phyloP scores from a whole-genome alignment of 176 grass and related monocot species.

The Hsuehochloa calcarea region DNA sequence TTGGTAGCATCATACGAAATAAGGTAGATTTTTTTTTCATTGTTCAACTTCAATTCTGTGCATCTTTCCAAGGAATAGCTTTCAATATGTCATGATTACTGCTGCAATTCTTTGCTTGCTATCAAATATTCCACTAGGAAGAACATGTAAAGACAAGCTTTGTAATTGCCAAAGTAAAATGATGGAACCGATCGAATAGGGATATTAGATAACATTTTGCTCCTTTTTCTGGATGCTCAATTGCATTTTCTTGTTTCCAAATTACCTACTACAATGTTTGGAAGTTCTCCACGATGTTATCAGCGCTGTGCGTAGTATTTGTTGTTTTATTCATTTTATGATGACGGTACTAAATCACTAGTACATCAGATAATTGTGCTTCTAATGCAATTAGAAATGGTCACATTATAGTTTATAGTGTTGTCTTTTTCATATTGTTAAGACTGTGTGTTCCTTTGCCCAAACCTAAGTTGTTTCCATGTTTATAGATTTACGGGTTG shows the following conservation, averaged over 20 bases:
- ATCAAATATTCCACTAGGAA: background rate
- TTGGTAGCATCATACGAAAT: constrained; percentile 75
- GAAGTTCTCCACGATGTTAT: background rate
- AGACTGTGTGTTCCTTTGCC: background rate
- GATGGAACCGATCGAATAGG: too few species aligned
- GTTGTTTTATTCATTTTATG: constrained; percentile 11
- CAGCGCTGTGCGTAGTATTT: background rate
- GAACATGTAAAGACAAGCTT: background rate
- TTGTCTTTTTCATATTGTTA: constrained; percentile 13
- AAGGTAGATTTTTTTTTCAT: constrained; percentile 55
- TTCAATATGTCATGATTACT: constrained; percentile 5
- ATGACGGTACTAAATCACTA: background rate
- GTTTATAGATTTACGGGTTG: background rate
- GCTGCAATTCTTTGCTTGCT: background rate
- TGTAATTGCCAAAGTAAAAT: constrained; percentile 14
- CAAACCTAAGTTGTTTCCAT: background rate
- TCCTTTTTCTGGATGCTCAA: background rate
- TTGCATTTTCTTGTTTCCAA: background rate
- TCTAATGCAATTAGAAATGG: background rate
- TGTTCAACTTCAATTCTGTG: background rate
- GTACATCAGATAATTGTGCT: background rate
- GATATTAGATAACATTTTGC: background rate
- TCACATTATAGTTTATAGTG: background rate
- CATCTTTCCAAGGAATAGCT: background rate
- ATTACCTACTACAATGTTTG: background rate